A percentile compares a stretch with the other conserved stretches of the same genome.
phyloP scores from a whole-genome alignment of 805 yeast genomes.

The Yarrowia phangngaensis region DNA sequence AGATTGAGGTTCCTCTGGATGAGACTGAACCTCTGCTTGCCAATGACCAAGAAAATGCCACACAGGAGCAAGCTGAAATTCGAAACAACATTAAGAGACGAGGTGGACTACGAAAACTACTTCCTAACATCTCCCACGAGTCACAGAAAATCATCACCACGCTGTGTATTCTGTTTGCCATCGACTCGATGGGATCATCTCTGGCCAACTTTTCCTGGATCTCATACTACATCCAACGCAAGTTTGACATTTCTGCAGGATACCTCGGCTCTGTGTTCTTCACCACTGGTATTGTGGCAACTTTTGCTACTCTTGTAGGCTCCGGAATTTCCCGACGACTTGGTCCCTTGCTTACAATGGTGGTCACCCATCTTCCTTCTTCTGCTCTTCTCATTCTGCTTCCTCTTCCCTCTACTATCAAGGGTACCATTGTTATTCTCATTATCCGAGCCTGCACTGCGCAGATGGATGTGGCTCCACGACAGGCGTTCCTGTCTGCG shows the following conservation, averaged over 20 bases:
- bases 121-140: conserved; percentile 34
- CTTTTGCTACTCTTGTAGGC: conserved; percentile 53
- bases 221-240: conserved; percentile 65
- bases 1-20: conserved; percentile 31
- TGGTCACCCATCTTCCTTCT: conserved; percentile 72
- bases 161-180: conserved; percentile 50
- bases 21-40: conserved; percentile 28
- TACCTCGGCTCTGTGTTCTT: conserved; percentile 67
- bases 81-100: conserved; percentile 12
- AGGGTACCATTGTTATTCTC: conserved; percentile 50
- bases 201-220: conserved; percentile 81
- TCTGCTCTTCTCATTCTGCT: conserved; percentile 55
- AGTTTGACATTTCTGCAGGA: conserved; percentile 52
- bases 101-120: conserved; percentile 9
- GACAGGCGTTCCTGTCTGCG: conserved; percentile 72
- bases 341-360: conserved; percentile 76
- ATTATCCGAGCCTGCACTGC: conserved; percentile 57
- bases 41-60: conserved; percentile 13
- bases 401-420: conserved; percentile 46
- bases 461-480: conserved; percentile 86
- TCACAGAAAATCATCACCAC: conserved; percentile 33
- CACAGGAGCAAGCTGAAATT: conserved; percentile 6
- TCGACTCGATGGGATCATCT: conserved; percentile 80
- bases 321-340: conserved; percentile 48
- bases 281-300: conserved; percentile 55